Evolutionary conservation across 2,329 filamentous ascomycete species (phyloP), one percentile per base, ranked within the genome.

Genomic region (Sporothrix dimorphospora): DNA sequence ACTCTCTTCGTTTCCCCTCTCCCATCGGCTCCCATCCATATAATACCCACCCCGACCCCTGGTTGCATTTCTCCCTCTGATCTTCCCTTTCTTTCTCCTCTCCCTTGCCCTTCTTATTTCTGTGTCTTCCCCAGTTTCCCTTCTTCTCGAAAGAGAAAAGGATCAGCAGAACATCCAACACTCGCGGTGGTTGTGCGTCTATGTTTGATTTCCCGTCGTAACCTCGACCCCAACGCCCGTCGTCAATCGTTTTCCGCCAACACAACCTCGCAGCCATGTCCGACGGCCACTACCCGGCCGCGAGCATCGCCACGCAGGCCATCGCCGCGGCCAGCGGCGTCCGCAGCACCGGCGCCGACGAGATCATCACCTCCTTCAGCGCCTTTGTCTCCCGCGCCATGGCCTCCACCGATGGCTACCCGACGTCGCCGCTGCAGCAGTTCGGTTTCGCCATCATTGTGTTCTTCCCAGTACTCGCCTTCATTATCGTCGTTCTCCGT

Each of bases 241-340:
- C 55, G 34, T 45, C 61, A 30, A 30, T 66, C 42, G 40, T 49
- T 49, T 49, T 34, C 24, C 8, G 7, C 42, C 42, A n/a, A 11
- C 14, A n/a, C 42, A 3, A 42, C 61, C 27, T 45, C 45, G 27
- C 8, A 27, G 21, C 45, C 45, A 66, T 66, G 40, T 67, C 72
- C 9, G 94, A 80, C 78, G 93, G 55, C 30, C 69, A 53, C 91
- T 16, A 93, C 91, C 19, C 91, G 86, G 19, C 92, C 91, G 1
- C 94, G 83, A 76, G 94, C 91, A 76, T 94, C 91, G 77, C 94
- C 91, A 27, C 14, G 3, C 27, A 42, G 69, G 59, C 57, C 7
- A 7, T 71, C 12, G 67, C 34, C n/a, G 69, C 69, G 19, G 30
- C 40, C 55, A 38, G 14, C 14, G 42, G 42, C 27, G 16, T 67